These are phyloP conservation scores for Neocucurbitaria cava DNA, from an alignment of 2,329 filamentous ascomycete genomes.

Conservation along the genomic window DNA sequence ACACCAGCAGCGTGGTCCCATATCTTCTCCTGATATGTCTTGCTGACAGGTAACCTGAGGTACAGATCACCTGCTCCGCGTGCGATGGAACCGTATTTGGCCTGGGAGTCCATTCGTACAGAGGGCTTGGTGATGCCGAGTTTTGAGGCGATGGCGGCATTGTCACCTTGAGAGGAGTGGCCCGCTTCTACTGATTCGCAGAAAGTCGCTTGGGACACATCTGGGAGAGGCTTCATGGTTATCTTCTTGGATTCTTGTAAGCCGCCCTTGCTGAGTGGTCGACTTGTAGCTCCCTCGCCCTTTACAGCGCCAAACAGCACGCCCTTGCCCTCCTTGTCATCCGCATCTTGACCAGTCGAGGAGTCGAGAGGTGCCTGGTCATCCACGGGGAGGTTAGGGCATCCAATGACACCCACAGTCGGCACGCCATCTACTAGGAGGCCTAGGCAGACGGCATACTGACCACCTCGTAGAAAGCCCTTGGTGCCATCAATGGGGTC, in stretches of 20 bases:
- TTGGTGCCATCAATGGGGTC: slow-evolving; percentile 99
- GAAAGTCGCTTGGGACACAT: slow-evolving; percentile 84
- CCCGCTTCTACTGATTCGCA: slow-evolving; percentile 96
- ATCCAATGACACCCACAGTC: slow-evolving; percentile 91
- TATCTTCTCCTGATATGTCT: slow-evolving; percentile 97
- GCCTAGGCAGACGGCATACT: slow-evolving; percentile 94
- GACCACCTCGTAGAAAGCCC: slow-evolving; percentile 92
- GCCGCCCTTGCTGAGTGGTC: slow-evolving; percentile 68
- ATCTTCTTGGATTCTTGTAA: slow-evolving; percentile 69
- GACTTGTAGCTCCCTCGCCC: slow-evolving; percentile 80
- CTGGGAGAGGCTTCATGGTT: slow-evolving; percentile 76
- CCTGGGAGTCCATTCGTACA: slow-evolving; percentile 96
- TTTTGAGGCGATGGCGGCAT: slow-evolving; percentile 80
- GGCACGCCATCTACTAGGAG: slow-evolving; percentile 93
- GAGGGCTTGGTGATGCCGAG: slow-evolving; percentile 89
- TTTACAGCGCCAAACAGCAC: slow-evolving; percentile 86
- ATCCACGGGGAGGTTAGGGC: slow-evolving; percentile 91
- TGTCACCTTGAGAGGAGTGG: slow-evolving; percentile 88
- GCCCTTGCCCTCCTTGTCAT: slow-evolving; percentile 76
- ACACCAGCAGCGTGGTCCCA: slow-evolving; percentile 99
- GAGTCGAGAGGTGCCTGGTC: slow-evolving; percentile 74
- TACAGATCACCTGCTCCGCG: slow-evolving; percentile 95
- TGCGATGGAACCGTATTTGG: slow-evolving; percentile 96
- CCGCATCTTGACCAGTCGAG: slow-evolving; percentile 76
- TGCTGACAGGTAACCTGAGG: slow-evolving; percentile 82